phyloP scores from a whole-genome alignment of 1,139 yeast species.

The Magnusiomyces tetraspermus region DNA sequence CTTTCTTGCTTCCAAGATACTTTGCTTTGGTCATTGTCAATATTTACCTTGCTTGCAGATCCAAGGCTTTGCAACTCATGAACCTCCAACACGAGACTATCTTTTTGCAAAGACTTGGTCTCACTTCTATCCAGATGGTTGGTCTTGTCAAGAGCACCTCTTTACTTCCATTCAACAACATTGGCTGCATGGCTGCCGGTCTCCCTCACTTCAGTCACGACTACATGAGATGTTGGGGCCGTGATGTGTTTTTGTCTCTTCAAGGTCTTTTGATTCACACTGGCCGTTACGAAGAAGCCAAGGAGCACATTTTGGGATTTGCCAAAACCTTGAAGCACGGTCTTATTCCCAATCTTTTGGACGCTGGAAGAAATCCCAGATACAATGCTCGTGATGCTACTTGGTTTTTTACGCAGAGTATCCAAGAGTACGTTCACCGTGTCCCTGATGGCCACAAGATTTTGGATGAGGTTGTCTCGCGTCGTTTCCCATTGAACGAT shows the following conservation, averaged over 20 bases:
- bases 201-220: conserved; percentile 85
- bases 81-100: conserved; percentile 52
- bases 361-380: conserved; percentile 88
- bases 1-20: conserved; percentile 75
- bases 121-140: conserved; percentile 82
- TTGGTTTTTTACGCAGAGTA: conserved; percentile 83
- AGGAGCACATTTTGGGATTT: conserved; percentile 70
- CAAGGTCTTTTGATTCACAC: conserved; percentile 75
- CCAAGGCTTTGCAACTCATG: conserved; percentile 53
- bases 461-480: conserved; percentile 58
- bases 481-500: conserved; percentile 89
- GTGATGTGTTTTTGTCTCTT: conserved; percentile 84
- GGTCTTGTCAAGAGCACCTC: conserved; percentile 71
- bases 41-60: conserved; percentile 73
- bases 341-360: conserved; percentile 82
- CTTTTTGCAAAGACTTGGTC: conserved; percentile 69
- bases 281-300: conserved; percentile 73
- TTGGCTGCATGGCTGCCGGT: conserved; percentile 89
- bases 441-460: conserved; percentile 65
- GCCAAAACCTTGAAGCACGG: conserved; percentile 94
- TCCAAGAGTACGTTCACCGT: conserved; percentile 64
- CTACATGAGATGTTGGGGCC: conserved; percentile 97
- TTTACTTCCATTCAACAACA: conserved; percentile 47
- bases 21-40: conserved; percentile 72
- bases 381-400: conserved; percentile 96